Percentiles rank a stretch among this genome's conserved stretches.
These are phyloP conservation scores for Mycena floridula DNA, from an alignment of 768 basidiomycete genomes.

Conservation along the genomic window DNA sequence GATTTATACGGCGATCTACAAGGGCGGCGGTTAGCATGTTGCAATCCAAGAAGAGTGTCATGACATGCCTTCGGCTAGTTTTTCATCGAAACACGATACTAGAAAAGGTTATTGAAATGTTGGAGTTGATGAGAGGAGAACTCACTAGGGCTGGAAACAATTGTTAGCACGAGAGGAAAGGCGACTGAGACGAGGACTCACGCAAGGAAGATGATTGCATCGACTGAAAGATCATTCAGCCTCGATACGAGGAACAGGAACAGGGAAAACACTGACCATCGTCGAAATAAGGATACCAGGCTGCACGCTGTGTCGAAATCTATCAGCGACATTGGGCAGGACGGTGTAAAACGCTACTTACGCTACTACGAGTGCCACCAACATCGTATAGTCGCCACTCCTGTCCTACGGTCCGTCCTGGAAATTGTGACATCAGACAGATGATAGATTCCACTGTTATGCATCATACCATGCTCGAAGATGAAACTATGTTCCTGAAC, in stretches of 20 bases:
- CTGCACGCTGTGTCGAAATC: conserved; percentile 42
- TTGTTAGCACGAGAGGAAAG: neutral
- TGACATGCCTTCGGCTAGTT: conserved; percentile 47
- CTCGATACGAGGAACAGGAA: neutral
- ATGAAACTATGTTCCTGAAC: conserved; percentile 69
- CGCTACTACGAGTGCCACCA: conserved; percentile 65
- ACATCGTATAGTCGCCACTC: conserved; percentile 84
- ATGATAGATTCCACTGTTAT: neutral
- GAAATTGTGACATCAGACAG: neutral
- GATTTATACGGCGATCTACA: conserved; percentile 53
- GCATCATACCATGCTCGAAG: conserved; percentile 53
- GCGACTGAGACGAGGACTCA: conserved; percentile 20
- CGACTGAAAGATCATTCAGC: conserved; percentile 30
- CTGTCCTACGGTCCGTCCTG: conserved; percentile 53
- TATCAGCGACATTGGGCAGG: conserved; percentile 5
- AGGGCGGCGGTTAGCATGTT: no score
- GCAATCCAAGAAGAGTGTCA: neutral
- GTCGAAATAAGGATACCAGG: conserved; percentile 80
- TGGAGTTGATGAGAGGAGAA: conserved; percentile 4
- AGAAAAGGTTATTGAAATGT: conserved; percentile 15
- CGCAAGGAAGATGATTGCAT: conserved; percentile 82
- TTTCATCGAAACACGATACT: conserved; percentile 81
- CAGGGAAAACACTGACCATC: conserved; percentile 35
- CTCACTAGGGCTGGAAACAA: conserved; percentile 33
- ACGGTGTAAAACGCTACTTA: conserved; percentile 29